Conservation (phyloP, 306 rosid genomes). For the Crataegus laevigata region DNA sequence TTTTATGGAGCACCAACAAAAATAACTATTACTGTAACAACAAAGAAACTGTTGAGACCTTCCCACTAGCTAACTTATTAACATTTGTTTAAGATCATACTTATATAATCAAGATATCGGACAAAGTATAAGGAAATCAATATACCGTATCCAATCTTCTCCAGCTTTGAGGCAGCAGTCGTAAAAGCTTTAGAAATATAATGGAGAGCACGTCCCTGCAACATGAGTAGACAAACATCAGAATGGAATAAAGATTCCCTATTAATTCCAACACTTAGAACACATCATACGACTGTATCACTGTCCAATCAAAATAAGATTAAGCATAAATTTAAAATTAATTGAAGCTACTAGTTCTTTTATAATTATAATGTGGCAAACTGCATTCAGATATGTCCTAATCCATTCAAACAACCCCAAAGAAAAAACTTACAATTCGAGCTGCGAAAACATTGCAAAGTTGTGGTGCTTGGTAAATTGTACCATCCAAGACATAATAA, state of each 20-base stretch:
- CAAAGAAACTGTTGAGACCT: neutral
- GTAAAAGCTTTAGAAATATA: constrained; percentile 77
- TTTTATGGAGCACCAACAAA: neutral
- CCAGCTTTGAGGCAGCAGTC: constrained; percentile 86
- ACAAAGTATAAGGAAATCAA: neutral
- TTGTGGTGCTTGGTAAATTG: constrained; percentile 90
- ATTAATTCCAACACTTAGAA: neutral
- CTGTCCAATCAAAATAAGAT: neutral
- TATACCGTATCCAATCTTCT: constrained; percentile 82
- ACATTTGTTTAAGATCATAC: neutral
- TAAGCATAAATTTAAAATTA: neutral
- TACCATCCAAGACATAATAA: constrained; percentile 81
- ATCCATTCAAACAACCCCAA: neutral
- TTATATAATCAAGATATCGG: neutral
- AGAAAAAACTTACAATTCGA: constrained; percentile 49
- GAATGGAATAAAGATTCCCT: constrained; percentile 13
- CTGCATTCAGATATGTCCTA: neutral
- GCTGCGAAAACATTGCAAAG: constrained; percentile 86
- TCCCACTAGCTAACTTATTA: neutral
- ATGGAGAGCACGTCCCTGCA: constrained; percentile 83
- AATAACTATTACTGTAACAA: neutral
- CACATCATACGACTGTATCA: neutral
- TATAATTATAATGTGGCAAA: neutral
- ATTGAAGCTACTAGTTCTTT: neutral
- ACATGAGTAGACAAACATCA: constrained; percentile 19